Percentiles rank a stretch among this genome's conserved stretches.
These are phyloP conservation scores for Backusella morwellensis DNA, from an alignment of 192 early-diverging fungal genomes.

Conservation along the genomic window DNA sequence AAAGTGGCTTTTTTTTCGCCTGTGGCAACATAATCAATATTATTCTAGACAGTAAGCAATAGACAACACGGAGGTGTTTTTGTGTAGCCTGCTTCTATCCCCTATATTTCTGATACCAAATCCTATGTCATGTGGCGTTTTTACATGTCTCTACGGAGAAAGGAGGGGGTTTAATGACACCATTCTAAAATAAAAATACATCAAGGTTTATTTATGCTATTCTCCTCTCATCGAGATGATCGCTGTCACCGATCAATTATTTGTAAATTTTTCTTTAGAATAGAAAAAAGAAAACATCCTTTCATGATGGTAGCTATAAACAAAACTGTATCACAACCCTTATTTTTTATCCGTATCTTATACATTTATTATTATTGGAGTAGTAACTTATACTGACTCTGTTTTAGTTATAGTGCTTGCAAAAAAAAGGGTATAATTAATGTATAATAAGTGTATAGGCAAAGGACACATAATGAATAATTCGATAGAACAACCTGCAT, in stretches of 20 bases:
- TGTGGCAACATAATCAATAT: background rate
- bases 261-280: background rate
- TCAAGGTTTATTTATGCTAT: background rate
- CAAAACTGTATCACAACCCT: background rate
- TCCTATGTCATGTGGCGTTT: background rate
- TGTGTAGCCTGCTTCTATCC: background rate
- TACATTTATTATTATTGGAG: background rate
- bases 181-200: background rate
- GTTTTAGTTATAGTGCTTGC: background rate
- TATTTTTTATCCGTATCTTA: background rate
- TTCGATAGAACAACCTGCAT: background rate
- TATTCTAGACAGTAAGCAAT: background rate
- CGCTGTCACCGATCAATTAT: background rate
- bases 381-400: background rate
- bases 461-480: background rate
- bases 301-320: background rate
- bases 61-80: slow-evolving; percentile 1
- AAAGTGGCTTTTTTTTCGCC: background rate
- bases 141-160: background rate
- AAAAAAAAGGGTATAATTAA: background rate
- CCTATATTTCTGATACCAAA: background rate
- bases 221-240: background rate
- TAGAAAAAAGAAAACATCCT: background rate
- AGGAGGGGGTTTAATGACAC: background rate
- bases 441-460: background rate